Evolutionary conservation across 2,329 filamentous ascomycete genomes (phyloP), one percentile per base, ranked within the genome.

Genomic region (Aureobasidium sp.): DNA sequence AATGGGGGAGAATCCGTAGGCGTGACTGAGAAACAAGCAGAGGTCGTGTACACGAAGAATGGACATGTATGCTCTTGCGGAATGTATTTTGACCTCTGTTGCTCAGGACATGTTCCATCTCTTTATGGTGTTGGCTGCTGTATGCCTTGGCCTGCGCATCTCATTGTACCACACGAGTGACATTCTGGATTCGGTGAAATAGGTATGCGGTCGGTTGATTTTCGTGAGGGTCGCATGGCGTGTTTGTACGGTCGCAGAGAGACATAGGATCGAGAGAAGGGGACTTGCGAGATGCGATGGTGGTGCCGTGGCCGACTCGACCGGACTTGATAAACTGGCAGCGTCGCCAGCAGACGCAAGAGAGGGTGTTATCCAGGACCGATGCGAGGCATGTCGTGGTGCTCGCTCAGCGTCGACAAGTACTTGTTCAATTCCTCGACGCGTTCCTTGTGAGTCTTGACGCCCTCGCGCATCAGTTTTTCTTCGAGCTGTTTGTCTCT

Each of bases 351-450:
- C 49, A 40, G 15, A 8, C 15, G 23, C 21, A 37, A 38, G 21
- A 33, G 27, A 8, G 7, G 15, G 38, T 59, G 79, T 81, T 82
- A 83, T 64, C 80, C 80, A 65, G 80, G 80, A 62, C 80, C 80
- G 61, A 83, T 83, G 65, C 79, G 76, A 8, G 80, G 80, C 92
- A 99, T 99, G 72, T 99, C 94, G 74, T 99, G 93, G 76, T 99
- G 94, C 75, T 99, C 94, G 75, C 90, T 96, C 69, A 99, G 75
- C 65, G 86, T 88, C 65, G 90, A 94, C 37, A 99, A 78, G 73
- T 97, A 96, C 64, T 89, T 90, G 73, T 99, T 99, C 67, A 97
- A 78, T 72, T 96, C 91, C 73, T 97, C 92, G 45, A 99, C 93
- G 11, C 90, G 85, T 77, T 99, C 89, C 73, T 97, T 97, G 74